Percentiles rank a stretch among this genome's conserved stretches.
Evolutionary conservation across 1,284 basidiomycete species (phyloP).

Genomic region (Cryptococcus depauperatus): DNA sequence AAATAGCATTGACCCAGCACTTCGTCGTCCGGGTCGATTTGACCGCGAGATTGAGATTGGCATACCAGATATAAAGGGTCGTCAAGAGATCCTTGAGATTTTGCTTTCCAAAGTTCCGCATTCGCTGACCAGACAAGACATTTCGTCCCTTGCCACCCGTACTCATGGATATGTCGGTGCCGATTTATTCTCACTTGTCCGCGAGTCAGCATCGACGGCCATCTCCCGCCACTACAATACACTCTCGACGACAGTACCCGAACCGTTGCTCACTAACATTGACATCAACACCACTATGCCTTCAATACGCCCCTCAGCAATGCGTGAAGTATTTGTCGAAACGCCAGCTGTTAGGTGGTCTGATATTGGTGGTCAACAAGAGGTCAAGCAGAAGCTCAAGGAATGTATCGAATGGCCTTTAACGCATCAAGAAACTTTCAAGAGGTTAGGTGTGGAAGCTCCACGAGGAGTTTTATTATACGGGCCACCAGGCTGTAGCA

Average conservation of each 20-base stretch:
- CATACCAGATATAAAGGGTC: conserved; percentile 75
- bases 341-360: conserved; percentile 72
- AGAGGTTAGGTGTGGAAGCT: conserved; percentile 75
- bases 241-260: conserved; percentile 16
- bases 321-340: conserved; percentile 88
- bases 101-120: conserved; percentile 75
- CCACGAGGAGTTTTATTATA: conserved; percentile 88
- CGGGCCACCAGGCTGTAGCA: conserved; percentile 95
- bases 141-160: conserved; percentile 60
- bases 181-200: conserved; percentile 82
- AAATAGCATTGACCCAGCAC: conserved; percentile 92
- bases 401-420: conserved; percentile 95
- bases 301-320: conserved; percentile 78
- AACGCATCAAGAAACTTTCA: conserved; percentile 73
- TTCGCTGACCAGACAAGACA: conserved; percentile 54
- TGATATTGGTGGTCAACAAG: conserved; percentile 80
- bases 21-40: conserved; percentile 87
- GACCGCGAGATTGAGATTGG: conserved; percentile 97
- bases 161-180: conserved; percentile 98
- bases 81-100: conserved; percentile 74
- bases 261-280: conserved; percentile 50
- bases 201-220: conserved; percentile 83
- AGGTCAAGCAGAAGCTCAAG: conserved; percentile 69
- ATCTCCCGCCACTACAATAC: conserved; percentile 69
- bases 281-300: conserved; percentile 70